These are phyloP conservation scores for Irineochytrium annulatum DNA, from an alignment of 192 early-diverging fungal genomes.

Conservation along the genomic window DNA sequence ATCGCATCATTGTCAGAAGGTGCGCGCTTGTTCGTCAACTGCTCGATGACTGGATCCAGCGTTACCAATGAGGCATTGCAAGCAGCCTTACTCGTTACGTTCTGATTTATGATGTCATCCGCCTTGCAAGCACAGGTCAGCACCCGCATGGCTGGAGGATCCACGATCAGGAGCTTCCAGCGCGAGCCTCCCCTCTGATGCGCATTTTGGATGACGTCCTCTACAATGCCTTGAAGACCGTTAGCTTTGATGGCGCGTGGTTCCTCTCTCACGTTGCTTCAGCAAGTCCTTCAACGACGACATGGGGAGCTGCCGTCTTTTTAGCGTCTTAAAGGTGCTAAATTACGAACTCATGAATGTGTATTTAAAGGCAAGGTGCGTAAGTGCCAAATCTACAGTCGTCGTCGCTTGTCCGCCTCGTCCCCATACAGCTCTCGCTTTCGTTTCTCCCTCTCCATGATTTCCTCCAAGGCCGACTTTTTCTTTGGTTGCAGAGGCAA, in stretches of 20 bases:
- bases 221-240: constrained; percentile 8
- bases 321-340: no score
- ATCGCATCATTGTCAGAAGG: constrained; percentile 53
- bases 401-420: no score
- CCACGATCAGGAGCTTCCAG: constrained; percentile 50
- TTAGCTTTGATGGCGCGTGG: background rate
- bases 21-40: constrained; percentile 38
- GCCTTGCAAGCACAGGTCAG: constrained; percentile 25
- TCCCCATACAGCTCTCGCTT: constrained; percentile 6
- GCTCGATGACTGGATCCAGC: constrained; percentile 42
- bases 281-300: constrained; percentile 10
- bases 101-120: constrained; percentile 37
- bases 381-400: no score
- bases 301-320: no score
- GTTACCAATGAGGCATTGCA: background rate
- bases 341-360: no score
- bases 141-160: constrained; percentile 30
- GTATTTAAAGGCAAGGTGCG: no score
- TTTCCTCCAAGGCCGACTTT: constrained; percentile 59
- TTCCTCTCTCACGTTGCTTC: background rate
- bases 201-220: constrained; percentile 11
- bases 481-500: constrained; percentile 40
- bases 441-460: constrained; percentile 51
- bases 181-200: constrained; percentile 10
- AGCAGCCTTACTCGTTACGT: constrained; percentile 37